Conservation (phyloP, 73 alveolate species). For the Tetrahymena elliotti region DNA sequence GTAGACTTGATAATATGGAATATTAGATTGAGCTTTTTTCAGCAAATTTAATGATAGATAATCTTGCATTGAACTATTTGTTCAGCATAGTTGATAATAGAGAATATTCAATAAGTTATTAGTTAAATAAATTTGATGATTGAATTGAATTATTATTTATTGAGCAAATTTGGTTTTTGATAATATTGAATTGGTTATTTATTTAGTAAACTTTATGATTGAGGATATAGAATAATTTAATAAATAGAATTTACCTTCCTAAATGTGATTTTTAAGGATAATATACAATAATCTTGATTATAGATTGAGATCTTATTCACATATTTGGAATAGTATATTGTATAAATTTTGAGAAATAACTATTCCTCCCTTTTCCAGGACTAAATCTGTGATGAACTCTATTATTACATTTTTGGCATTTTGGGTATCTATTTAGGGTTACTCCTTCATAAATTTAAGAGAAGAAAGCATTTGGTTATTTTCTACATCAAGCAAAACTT, state of each 20-base stretch:
- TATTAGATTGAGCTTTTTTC: no score
- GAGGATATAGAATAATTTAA: no score
- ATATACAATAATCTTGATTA: neutral
- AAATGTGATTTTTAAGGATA: neutral
- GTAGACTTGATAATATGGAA: no score
- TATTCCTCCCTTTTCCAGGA: neutral
- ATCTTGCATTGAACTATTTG: no score
- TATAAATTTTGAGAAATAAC: neutral
- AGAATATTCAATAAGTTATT: no score
- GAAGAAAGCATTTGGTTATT: neutral
- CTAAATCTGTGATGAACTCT: neutral
- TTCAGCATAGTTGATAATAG: no score
- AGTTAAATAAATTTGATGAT: no score
- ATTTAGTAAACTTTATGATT: no score
- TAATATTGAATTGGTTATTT: no score
- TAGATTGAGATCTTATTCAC: neutral
- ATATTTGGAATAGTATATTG: neutral
- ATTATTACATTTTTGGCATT: neutral
- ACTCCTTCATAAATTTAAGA: neutral
- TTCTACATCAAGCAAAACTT: neutral
- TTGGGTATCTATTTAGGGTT: neutral
- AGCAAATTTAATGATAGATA: no score
- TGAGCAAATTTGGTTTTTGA: no score
- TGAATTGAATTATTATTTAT: no score
- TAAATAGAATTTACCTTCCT: neutral